Base-by-base conservation (phyloP, 2,329 filamentous ascomycete species). In the Botrytis medusae region DNA sequence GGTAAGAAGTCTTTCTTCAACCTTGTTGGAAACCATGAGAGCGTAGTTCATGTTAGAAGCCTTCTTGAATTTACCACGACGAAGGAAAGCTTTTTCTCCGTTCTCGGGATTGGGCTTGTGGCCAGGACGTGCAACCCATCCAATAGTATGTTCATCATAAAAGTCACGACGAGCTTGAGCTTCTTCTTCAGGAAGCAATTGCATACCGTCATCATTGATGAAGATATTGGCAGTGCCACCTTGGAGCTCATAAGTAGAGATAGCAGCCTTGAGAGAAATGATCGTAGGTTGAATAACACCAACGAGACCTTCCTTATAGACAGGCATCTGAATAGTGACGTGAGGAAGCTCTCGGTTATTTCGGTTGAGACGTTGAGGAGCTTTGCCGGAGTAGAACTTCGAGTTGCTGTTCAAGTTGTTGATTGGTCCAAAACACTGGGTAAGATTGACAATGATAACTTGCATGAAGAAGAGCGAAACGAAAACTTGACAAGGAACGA, bases 291-390 rank as follows among this genome's bases (percentile, higher is more conserved):
- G 87, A 79, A 95, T 94, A 81, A 97, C 93, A 75, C 85, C 89
- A 57, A 84, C 84, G 2, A 97, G 86, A 77, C 93, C 93, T 81
- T 97, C 93, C 82, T 95, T 96, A 84, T 96, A 97, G 0, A 97
- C 92, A 9, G 93, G 93, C 81, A 93, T 94, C 80, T 97, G 93
- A 62, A 97, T 92, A 5, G 93, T 95, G 76, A 93, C 86, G 79
- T 93, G 92, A 4, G 92, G 92, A 29, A 95, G 85, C 32, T 68
- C 65, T 57, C 34, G n/a, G 10, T 42, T 57, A 25, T 82, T 80
- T n/a, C 82, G 82, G 76, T 82, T 78, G 42, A 84, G 79, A 34
- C 83, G 80, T 46, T 9, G 82, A 67, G 79, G 85, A 84, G 79
- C 81, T 7, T 72, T 73, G 20, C 75, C 77, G 29, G 77, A 79